phyloP scores from a whole-genome alignment of 805 yeast species.

The Starmerella apis region DNA sequence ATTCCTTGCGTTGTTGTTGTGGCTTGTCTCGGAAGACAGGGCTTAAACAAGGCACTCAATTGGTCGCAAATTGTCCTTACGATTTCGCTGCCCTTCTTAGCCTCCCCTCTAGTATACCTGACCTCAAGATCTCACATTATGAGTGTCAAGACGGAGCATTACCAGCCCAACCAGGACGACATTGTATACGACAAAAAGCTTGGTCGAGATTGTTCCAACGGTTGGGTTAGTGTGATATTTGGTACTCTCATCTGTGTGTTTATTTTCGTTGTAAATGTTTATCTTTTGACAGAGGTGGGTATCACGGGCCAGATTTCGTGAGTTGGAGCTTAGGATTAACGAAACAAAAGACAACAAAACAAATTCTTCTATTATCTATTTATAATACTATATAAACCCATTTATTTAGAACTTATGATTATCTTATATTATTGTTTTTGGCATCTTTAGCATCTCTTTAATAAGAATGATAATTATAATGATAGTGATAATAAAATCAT shows the following conservation, averaged over 20 bases:
- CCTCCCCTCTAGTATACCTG: constrained; percentile 77
- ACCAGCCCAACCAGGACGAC: constrained; percentile 9
- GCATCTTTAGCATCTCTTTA: too few relatives aligned
- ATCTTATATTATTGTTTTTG: too few relatives aligned
- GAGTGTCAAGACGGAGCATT: constrained; percentile 33
- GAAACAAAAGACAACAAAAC: neutral
- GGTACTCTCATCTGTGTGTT: constrained; percentile 59
- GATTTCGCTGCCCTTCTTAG: constrained; percentile 66
- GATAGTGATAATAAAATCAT: too few relatives aligned
- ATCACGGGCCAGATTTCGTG: constrained; percentile 16
- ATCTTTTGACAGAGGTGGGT: constrained; percentile 43
- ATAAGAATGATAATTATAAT: too few relatives aligned
- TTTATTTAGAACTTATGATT: too few relatives aligned
- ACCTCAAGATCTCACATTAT: constrained; percentile 61
- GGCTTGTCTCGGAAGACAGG: constrained; percentile 58
- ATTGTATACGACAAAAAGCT: constrained; percentile 10
- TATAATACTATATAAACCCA: too few relatives aligned
- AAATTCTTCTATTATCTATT: neutral
- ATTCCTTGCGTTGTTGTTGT: constrained; percentile 72
- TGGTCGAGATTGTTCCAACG: constrained; percentile 39
- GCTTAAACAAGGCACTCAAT: constrained; percentile 61
- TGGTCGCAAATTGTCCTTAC: constrained; percentile 81
- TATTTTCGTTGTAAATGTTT: constrained; percentile 60
- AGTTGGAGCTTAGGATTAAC: neutral
- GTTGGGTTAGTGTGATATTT: constrained; percentile 43